Conservation (phyloP, 805 yeast species). For the Candida boleticola region DNA sequence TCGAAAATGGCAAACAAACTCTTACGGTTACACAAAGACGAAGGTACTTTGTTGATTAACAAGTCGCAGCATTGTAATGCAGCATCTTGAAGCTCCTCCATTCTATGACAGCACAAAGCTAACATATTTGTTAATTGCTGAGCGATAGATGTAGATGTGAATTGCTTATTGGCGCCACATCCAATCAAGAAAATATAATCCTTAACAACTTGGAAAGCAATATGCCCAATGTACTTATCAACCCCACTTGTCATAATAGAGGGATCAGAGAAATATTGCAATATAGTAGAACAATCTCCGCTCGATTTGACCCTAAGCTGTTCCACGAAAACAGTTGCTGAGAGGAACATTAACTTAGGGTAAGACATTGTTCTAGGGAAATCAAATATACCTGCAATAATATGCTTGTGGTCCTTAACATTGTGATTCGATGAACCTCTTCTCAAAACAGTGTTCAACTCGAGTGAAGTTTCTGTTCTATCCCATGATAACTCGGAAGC, state of each 20-base stretch:
- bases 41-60: slow-evolving; percentile 65
- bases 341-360: slow-evolving; percentile 82
- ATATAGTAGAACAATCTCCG: slow-evolving; percentile 78
- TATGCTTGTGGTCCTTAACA: slow-evolving; percentile 69
- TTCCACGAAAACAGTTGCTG: slow-evolving; percentile 80
- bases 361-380: slow-evolving; percentile 56
- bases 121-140: slow-evolving; percentile 68
- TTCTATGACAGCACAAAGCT: slow-evolving; percentile 73
- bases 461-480: slow-evolving; percentile 87
- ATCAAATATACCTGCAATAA: slow-evolving; percentile 50
- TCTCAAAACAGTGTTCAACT: slow-evolving; percentile 84
- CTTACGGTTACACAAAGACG: slow-evolving; percentile 70
- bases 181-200: slow-evolving; percentile 55
- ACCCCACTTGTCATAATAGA: slow-evolving; percentile 64
- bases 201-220: slow-evolving; percentile 58
- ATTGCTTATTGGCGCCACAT: slow-evolving; percentile 51
- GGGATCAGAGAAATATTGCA: slow-evolving; percentile 84
- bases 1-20: slow-evolving; percentile 81
- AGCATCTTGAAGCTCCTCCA: slow-evolving; percentile 68
- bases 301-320: slow-evolving; percentile 62
- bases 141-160: slow-evolving; percentile 57
- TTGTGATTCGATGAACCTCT: slow-evolving; percentile 85
- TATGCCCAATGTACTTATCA: slow-evolving; percentile 62
- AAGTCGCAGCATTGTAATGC: slow-evolving; percentile 77
- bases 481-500: slow-evolving; percentile 79